Percentiles rank a stretch among this genome's conserved stretches.
Conservation (phyloP, 148 eudicot genomes). For the Rhododendron williamsianum region DNA sequence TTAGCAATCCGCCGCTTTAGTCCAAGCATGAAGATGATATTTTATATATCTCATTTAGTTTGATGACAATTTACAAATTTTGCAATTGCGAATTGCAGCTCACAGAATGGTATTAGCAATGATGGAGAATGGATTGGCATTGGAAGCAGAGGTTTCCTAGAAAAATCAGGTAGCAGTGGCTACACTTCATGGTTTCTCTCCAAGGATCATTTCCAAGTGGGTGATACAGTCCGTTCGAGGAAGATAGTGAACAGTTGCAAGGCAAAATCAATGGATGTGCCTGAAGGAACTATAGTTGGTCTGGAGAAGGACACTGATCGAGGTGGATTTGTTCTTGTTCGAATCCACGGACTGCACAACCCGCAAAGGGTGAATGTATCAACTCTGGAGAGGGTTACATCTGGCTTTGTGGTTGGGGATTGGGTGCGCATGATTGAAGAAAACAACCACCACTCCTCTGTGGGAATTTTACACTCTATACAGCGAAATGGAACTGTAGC, state of each 20-base stretch:
- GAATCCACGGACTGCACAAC: slow-evolving; percentile 57
- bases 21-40: not conserved
- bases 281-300: slow-evolving; percentile 77
- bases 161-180: slow-evolving; percentile 25
- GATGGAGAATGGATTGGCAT: slow-evolving; percentile 40
- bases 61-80: not conserved
- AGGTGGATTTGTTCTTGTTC: slow-evolving; percentile 52
- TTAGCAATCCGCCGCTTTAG: too few species aligned
- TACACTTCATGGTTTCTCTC: slow-evolving; percentile 68
- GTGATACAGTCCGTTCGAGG: slow-evolving; percentile 77
- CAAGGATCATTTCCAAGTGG: slow-evolving; percentile 69
- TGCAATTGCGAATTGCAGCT: slow-evolving; percentile 38
- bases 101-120: slow-evolving; percentile 34
- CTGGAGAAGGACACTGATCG: slow-evolving; percentile 38
- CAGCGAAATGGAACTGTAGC: slow-evolving; percentile 53
- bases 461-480: slow-evolving; percentile 66
- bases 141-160: slow-evolving; percentile 28
- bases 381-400: slow-evolving; percentile 68
- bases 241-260: slow-evolving; percentile 43
- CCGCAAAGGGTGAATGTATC: slow-evolving; percentile 49
- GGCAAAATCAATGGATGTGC: slow-evolving; percentile 45
- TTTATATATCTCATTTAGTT: slow-evolving; percentile 1
- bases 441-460: slow-evolving; percentile 45
- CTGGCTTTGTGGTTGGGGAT: slow-evolving; percentile 68
- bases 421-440: slow-evolving; percentile 69